Evolutionary conservation across 164 flowering plant genomes (phyloP).

Genomic region (Malania oleifera): DNA sequence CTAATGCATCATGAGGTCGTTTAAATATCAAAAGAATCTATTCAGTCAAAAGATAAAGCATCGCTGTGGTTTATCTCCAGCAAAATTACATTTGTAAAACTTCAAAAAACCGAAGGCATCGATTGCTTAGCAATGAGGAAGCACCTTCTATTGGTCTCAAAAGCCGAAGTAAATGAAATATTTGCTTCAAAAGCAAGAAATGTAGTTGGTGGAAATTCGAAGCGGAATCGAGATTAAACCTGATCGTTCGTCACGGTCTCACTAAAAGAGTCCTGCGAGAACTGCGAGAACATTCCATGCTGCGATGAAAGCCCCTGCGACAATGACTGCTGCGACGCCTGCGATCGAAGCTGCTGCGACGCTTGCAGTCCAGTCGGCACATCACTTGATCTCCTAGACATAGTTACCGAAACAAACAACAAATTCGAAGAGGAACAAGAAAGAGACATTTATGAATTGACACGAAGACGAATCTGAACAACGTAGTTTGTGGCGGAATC

Average conservation of each 20-base stretch:
- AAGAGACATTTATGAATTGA: background rate
- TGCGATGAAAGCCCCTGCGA: constrained; percentile 71
- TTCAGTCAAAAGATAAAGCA: too few relatives aligned
- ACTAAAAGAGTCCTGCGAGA: constrained; percentile 75
- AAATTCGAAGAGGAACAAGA: background rate
- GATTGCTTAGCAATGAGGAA: too few relatives aligned
- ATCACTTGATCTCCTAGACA: constrained; percentile 41
- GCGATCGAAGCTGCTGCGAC: constrained; percentile 50
- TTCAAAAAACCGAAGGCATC: too few relatives aligned
- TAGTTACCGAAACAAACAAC: constrained; percentile 2
- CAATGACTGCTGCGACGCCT: constrained; percentile 66
- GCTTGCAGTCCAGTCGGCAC: constrained; percentile 34
- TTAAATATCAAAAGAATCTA: too few relatives aligned
- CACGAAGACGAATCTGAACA: constrained; percentile 1
- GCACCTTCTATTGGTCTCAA: too few relatives aligned
- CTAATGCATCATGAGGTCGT: too few relatives aligned
- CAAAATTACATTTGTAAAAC: too few relatives aligned
- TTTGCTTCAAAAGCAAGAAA: background rate
- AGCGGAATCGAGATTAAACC: constrained; percentile 25
- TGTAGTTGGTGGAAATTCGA: background rate
- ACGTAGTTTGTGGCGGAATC: background rate
- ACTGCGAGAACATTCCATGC: constrained; percentile 65
- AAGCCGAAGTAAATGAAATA: too few relatives aligned
- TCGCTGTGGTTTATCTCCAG: too few relatives aligned
- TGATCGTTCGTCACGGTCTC: constrained; percentile 52